Evolutionary conservation across 139 green algal genomes (phyloP).

Genomic region (Chlorella vulgaris): DNA sequence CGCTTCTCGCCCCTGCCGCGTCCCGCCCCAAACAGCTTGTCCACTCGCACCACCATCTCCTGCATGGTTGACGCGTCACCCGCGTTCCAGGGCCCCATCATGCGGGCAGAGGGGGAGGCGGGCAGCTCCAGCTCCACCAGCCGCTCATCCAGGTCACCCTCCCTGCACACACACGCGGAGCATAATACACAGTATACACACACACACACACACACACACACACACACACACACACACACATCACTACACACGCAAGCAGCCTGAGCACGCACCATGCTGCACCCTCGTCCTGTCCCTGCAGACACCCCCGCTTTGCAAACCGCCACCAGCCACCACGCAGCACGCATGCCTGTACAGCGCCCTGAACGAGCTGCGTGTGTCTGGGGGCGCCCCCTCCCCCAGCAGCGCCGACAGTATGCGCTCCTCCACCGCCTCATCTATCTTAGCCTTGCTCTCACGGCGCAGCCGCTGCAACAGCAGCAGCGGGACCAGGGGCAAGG

Average conservation of each 20-base stretch:
- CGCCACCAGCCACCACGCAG: not conserved
- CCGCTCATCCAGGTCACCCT: conserved; percentile 73
- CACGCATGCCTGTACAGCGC: conserved; percentile 43
- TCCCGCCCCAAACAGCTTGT: conserved; percentile 48
- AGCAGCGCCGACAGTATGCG: conserved; percentile 63
- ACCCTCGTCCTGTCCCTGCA: not conserved
- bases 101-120: not conserved
- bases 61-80: conserved; percentile 22
- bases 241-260: too few relatives aligned
- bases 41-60: conserved; percentile 62
- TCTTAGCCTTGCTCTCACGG: conserved; percentile 37
- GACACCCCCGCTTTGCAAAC: not conserved
- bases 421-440: conserved; percentile 67
- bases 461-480: conserved; percentile 20
- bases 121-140: conserved; percentile 74
- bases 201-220: too few relatives aligned
- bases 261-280: too few relatives aligned
- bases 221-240: too few relatives aligned
- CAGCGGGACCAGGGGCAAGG: not conserved
- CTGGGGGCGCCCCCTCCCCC: conserved; percentile 30
- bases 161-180: conserved; percentile 10
- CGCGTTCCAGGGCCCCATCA: conserved; percentile 5
- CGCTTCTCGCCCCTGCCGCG: conserved; percentile 57
- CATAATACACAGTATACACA: not conserved
- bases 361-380: conserved; percentile 53